These are phyloP conservation scores for Rubia yunnanensis DNA, from an alignment of 257 asterid genomes.

Conservation along the genomic window DNA sequence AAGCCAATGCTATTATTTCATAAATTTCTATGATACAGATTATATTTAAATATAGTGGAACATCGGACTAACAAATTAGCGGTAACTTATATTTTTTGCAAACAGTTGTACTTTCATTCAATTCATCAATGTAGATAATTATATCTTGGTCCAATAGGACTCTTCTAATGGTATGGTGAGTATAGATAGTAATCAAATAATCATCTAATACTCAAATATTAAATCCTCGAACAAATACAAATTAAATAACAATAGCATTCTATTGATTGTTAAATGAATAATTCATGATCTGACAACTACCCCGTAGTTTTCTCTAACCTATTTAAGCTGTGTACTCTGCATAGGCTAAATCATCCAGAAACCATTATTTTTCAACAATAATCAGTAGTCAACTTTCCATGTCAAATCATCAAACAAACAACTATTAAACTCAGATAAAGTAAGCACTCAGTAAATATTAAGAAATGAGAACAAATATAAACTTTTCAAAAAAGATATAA, in stretches of 20 bases:
- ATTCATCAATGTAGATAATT: background rate
- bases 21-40: no score
- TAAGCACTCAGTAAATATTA: background rate
- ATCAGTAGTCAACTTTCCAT: background rate
- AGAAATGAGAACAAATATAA: background rate
- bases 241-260: background rate
- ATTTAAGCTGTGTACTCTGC: background rate
- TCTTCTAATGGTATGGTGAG: background rate
- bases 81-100: background rate
- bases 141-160: background rate
- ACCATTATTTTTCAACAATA: background rate
- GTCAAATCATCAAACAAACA: background rate
- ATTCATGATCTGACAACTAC: background rate
- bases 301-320: background rate
- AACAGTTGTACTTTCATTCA: background rate
- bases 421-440: background rate
- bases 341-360: no score
- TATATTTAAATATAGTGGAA: background rate
- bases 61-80: background rate
- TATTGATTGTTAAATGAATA: background rate
- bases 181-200: background rate
- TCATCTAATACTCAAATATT: background rate
- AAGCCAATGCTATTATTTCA: no score
- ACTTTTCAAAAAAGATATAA: no score
- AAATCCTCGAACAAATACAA: background rate